These are phyloP conservation scores for Glomus cerebriforme DNA, from an alignment of 192 early-diverging fungal genomes.

Conservation along the genomic window DNA sequence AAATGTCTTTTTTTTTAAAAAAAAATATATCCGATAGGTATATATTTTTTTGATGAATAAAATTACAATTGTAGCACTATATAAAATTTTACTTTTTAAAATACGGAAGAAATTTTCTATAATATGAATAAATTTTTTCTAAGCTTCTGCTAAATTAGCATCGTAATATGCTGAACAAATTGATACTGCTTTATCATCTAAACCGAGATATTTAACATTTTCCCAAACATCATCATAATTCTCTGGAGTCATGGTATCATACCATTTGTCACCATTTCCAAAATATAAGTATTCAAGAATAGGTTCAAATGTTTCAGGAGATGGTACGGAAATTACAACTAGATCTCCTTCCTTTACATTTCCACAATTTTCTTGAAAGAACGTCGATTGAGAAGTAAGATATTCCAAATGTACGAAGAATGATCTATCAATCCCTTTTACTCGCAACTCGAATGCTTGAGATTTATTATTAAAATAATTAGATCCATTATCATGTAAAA, in stretches of 20 bases:
- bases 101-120: no score
- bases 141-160: background rate
- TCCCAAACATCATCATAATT: background rate
- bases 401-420: background rate
- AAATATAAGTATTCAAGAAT: slow-evolving; percentile 9
- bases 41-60: no score
- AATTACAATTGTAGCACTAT: no score
- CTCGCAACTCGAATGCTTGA: background rate
- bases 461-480: background rate
- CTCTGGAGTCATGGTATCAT: background rate
- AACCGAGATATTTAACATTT: background rate
- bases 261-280: background rate
- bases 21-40: no score
- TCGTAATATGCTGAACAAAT: background rate
- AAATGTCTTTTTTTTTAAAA: no score
- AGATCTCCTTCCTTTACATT: background rate
- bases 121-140: no score
- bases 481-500: background rate
- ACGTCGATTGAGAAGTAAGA: background rate
- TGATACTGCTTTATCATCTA: background rate
- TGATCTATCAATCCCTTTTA: background rate
- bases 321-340: background rate
- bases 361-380: background rate
- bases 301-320: background rate
- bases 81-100: no score